Base-by-base conservation (phyloP, 345 rosid genomes). In the Salix caprea region DNA sequence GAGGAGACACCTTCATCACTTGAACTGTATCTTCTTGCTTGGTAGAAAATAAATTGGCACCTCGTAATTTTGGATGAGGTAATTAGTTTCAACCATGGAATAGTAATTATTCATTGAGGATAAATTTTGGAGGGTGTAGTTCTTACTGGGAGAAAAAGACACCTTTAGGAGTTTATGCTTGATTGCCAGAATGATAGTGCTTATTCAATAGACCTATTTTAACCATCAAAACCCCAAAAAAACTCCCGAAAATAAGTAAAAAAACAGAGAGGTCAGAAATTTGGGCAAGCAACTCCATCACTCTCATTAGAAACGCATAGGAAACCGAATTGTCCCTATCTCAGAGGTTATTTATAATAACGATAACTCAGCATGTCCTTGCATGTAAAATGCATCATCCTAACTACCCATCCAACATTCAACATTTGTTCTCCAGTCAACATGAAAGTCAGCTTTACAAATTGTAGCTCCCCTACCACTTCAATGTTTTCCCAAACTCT, bases 381-480 rank as follows among this genome's bases (percentile, higher is more conserved):
- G 54, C 79, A 71, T 71, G 79, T 67, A 67, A 66, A 74, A 54
- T n/a, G 34, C 71, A 54, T n/a, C 71, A 28, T 32, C 83, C 76
- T 71, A 80, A 66, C 67, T 76, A 80, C 74, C 76, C 73, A 65
- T 75, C 72, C 67, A 58, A 16, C 54, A 18, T 65, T 71, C 71
- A 79, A 76, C 60, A 56, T 56, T 54, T 66, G 76, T 74, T 79
- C 82, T 65, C 78, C 75, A 23, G 81, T 76, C 79, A 79, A 78
- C 65, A 77, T 56, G 65, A 46, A 65, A 77, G 81, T 83, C 83
- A 83, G 83, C 86, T 80, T 83, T 80, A 83, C 86, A 77, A 40
- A 60, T 71, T 40, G 42, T 40, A 76, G 76, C 71, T 64, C 75
- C 67, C 71, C 72, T 50, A 37, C 56, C 70, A 36, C 48, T 42